phyloP scores from a whole-genome alignment of 257 asterid genomes.

The Nicotiana knightiana region DNA sequence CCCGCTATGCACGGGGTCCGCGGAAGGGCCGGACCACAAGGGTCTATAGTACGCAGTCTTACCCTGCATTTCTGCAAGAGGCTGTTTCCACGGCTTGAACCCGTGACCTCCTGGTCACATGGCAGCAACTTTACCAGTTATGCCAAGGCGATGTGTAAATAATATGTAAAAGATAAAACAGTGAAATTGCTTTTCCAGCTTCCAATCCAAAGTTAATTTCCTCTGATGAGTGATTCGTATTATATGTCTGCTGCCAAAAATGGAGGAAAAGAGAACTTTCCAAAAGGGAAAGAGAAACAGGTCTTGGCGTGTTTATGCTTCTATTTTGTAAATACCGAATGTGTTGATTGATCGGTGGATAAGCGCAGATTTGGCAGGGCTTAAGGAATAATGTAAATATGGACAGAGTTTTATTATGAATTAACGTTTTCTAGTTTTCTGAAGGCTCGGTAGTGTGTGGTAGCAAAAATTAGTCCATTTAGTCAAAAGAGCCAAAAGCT shows the following conservation, averaged over 20 bases:
- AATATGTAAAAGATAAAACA: neutral
- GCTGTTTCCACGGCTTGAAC: too few species aligned
- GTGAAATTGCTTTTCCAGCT: neutral
- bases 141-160: neutral
- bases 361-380: neutral
- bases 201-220: neutral
- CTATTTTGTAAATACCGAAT: neutral
- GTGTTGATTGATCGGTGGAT: neutral
- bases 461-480: neutral
- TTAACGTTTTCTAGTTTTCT: neutral
- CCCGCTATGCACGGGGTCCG: too few species aligned
- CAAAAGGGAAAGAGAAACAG: neutral
- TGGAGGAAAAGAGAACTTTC: conserved; percentile 1
- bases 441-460: neutral
- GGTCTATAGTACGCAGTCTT: too few species aligned
- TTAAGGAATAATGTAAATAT: neutral
- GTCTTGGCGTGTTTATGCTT: neutral
- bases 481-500: neutral
- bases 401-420: neutral
- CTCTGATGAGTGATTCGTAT: neutral
- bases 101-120: too few species aligned
- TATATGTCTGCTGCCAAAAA: neutral
- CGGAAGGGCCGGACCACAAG: too few species aligned
- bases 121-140: too few species aligned
- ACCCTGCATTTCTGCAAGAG: too few species aligned